Conservation (phyloP, 441 rosid species). For the Erysimum cheiri region DNA sequence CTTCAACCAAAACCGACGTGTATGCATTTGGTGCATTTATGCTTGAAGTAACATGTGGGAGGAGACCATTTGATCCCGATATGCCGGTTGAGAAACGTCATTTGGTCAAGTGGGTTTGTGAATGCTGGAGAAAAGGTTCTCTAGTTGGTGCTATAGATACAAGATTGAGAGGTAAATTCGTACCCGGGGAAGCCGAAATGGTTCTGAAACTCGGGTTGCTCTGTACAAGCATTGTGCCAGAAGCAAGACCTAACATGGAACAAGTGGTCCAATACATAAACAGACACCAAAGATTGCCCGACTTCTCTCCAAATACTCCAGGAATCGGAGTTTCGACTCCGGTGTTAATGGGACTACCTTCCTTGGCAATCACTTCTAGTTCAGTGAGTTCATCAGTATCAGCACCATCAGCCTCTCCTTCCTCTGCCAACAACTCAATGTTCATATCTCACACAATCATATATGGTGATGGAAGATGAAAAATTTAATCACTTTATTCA, state of each 20-base stretch:
- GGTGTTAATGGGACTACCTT: constrained; percentile 37
- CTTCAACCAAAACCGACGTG: constrained; percentile 32
- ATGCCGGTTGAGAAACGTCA: background rate
- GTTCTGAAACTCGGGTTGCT: constrained; percentile 49
- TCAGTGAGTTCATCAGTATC: constrained; percentile 32
- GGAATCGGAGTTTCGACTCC: constrained; percentile 30
- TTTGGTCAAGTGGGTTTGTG: constrained; percentile 36
- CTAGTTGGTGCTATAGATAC: constrained; percentile 15
- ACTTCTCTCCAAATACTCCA: constrained; percentile 39
- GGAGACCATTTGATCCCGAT: constrained; percentile 31
- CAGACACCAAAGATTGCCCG: constrained; percentile 19
- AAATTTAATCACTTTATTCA: background rate
- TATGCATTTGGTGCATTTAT: constrained; percentile 39
- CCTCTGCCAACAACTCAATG: constrained; percentile 36
- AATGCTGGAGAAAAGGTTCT: constrained; percentile 27
- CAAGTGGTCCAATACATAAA: constrained; percentile 36
- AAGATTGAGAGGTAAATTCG: constrained; percentile 13
- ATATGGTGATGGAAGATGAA: constrained; percentile 45
- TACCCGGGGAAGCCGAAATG: constrained; percentile 20
- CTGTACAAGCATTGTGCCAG: constrained; percentile 48
- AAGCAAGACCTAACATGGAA: constrained; percentile 47
- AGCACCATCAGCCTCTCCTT: constrained; percentile 25
- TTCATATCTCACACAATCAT: constrained; percentile 41
- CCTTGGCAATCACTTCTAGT: constrained; percentile 20
- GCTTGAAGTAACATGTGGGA: constrained; percentile 38